These are phyloP conservation scores for Paracoccidioides lutzii DNA, from an alignment of 2,329 filamentous ascomycete species.

Conservation along the genomic window DNA sequence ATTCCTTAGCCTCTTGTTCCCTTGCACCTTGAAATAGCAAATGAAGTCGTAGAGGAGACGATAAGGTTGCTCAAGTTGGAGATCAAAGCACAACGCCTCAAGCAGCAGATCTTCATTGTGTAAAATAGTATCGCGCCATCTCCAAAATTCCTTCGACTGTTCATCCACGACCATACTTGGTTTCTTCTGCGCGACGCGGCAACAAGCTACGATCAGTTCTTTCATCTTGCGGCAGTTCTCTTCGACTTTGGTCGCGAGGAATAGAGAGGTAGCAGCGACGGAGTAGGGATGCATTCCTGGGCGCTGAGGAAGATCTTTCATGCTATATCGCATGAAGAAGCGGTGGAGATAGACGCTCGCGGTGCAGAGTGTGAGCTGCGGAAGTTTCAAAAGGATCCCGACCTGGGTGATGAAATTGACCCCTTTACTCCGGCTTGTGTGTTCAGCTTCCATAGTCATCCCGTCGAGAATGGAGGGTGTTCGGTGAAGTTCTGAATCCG, in stretches of 20 bases:
- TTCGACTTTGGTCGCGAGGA: slow-evolving; percentile 92
- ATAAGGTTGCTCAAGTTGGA: slow-evolving; percentile 82
- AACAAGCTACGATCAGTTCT: slow-evolving; percentile 85
- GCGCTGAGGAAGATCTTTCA: slow-evolving; percentile 56
- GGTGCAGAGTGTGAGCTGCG: slow-evolving; percentile 82
- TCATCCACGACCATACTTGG: slow-evolving; percentile 81
- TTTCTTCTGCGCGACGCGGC: slow-evolving; percentile 90
- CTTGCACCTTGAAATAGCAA: slow-evolving; percentile 56
- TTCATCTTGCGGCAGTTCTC: slow-evolving; percentile 95
- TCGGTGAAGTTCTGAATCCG: slow-evolving; percentile 64
- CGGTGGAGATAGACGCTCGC: slow-evolving; percentile 91
- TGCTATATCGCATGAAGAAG: slow-evolving; percentile 82
- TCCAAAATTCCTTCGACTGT: slow-evolving; percentile 96
- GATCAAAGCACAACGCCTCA: slow-evolving; percentile 83
- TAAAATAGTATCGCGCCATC: slow-evolving; percentile 88
- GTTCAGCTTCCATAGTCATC: slow-evolving; percentile 62
- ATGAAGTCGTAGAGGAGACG: slow-evolving; percentile 71
- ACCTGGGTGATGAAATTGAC: slow-evolving; percentile 95
- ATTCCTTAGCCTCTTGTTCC: slow-evolving; percentile 72
- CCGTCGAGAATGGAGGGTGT: slow-evolving; percentile 79
- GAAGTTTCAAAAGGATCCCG: slow-evolving; percentile 80
- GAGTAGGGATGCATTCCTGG: slow-evolving; percentile 82
- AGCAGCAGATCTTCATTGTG: slow-evolving; percentile 87
- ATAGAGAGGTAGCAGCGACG: slow-evolving; percentile 80
- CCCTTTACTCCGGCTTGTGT: slow-evolving; percentile 71